Conservation (phyloP, 2,329 filamentous ascomycete genomes). For the Xenoacremonium recifei region DNA sequence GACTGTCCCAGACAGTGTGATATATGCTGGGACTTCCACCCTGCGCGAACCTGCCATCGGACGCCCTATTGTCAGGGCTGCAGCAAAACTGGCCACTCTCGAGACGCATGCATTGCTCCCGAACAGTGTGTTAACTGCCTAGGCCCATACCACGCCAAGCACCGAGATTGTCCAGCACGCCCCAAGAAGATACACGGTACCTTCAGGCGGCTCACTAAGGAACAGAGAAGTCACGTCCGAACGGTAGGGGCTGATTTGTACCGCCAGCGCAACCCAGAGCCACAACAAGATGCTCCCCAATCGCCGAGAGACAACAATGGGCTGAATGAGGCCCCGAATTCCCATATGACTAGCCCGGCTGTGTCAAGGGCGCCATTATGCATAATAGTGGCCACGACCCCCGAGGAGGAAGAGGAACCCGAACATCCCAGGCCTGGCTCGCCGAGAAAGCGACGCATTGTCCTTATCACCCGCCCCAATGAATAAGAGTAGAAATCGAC, state of each 20-base stretch:
- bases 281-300: too few species aligned
- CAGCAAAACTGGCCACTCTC: conserved; percentile 7
- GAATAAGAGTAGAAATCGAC: background rate
- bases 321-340: background rate
- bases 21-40: conserved; percentile 7
- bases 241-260: background rate
- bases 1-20: conserved; percentile 5
- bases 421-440: conserved; percentile 2
- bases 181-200: conserved; percentile 2
- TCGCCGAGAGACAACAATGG: background rate
- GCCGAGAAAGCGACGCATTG: conserved; percentile 5
- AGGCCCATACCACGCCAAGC: conserved; percentile 2
- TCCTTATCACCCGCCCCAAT: conserved; percentile 5
- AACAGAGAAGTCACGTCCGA: conserved; percentile 1
- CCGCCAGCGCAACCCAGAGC: conserved; percentile 1
- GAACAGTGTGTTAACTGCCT: conserved; percentile 10
- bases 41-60: conserved; percentile 1
- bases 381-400: conserved; percentile 9
- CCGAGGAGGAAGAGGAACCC: conserved; percentile 5
- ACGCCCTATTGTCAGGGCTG: conserved; percentile 7
- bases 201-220: conserved; percentile 1
- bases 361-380: conserved; percentile 2
- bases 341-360: background rate
- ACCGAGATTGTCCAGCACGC: conserved; percentile 4
- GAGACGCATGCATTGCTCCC: conserved; percentile 3